Evolutionary conservation across 2,329 filamentous ascomycete genomes (phyloP), one percentile per base, ranked within the genome.

Genomic region (Colletotrichum tropicale): DNA sequence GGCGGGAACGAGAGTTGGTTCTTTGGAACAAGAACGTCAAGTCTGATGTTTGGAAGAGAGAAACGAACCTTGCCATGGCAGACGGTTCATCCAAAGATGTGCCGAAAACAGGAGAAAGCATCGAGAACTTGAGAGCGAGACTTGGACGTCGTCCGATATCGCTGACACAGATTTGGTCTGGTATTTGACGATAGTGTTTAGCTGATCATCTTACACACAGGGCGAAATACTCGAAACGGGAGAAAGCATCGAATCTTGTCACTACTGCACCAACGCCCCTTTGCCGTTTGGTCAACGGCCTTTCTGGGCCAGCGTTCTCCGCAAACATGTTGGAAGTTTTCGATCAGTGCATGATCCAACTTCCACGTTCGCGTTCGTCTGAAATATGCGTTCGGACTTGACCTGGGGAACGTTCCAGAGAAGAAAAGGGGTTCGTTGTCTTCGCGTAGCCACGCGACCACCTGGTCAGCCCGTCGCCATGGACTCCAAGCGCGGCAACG

Each of bases 31-130:
- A 28, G 18, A 43, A 28, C 26, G 13, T 62, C 56, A 15, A 34
- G 32, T 64, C 52, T 32, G 34, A 16, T 36, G 61, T 48, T 34
- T 64, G 30, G 34, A 60, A 56, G 56, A 36, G 21, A 30, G 64
- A 58, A 73, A 64, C 64, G 70, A 75, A 73, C 64, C 43, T 15
- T 10, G 9, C 28, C 58, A 15, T 21, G 24, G 13, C 30, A 36
- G 15, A 18, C 4, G 15, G 73, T 75, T 75, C 73, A 69, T 75
- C 73, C 64, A 34, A 73, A 75, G 26, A 26, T 62, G 43, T 73
- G 64, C 58, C 70, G 34, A 65, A 75, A 68, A 48, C 58, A 69
- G 73, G 70, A 75, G 73, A 75, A 73, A 73, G 70, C 73, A 75
- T 56, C 73, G 73, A 75, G 70, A 9, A n/a, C n/a, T 68, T 10